Base-by-base conservation (phyloP, 176 grass and related monocot species). In the Melocanna baccifera region DNA sequence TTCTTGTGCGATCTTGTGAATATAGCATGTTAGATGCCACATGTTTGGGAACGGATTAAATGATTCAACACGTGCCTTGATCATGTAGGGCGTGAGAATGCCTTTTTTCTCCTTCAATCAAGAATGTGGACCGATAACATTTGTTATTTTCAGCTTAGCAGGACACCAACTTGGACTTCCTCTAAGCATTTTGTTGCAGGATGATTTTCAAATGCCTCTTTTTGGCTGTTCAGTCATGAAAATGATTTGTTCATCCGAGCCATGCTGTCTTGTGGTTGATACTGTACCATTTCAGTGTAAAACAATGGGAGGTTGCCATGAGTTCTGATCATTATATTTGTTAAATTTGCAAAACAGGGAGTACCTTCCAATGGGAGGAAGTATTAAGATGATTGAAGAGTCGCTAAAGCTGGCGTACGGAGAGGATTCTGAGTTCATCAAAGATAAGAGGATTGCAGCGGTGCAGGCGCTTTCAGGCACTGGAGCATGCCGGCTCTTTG, bases 311-410 rank as follows among this genome's bases (percentile, higher is more conserved):
- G 25, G 47, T 15, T 67, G 22, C 13, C 48, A n/a, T 19, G 51
- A 2, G 30, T 26, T 81, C 25, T 71, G 43, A 84, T 63, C 18
- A 10, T 37, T 36, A 5, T 75, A 47, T 74, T 58, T 26, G 3
- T 55, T 52, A 25, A 30, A 29, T 78, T 83, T 79, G 42, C 10
- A 51, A 68, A 58, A 69, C 77, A 92, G 96, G 96, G 93, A 96
- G 70, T 99, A 99, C 89, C 93, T 96, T 78, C 96, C 93, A 37
- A 94, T 99, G 93, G 89, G 96, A 84, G 96, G 96, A 76, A 96
- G 96, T 71, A 80, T 84, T 22, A 93, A 86, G 62, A 96, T 91
- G 96, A 92, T 99, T 67, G 87, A 96, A 32, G 91, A 94, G 76
- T 93, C 96, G 9, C 83, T 99, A 26, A 99, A 99, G 69, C 78